Evolutionary conservation across 1,139 yeast genomes (phyloP).

Genomic region (Diutina siamensis): DNA sequence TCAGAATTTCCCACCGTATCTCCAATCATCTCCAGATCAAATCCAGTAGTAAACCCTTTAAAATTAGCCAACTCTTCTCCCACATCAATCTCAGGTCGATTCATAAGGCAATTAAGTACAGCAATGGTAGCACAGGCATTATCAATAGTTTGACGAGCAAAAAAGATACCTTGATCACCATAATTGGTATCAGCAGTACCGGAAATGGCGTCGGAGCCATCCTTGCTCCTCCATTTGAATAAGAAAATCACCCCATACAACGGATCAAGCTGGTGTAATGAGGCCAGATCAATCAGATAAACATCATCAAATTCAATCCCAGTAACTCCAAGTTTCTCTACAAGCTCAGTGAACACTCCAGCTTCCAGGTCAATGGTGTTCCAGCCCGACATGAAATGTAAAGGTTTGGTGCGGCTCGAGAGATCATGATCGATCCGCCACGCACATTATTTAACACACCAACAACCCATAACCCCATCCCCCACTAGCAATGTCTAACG

Average conservation of each 20-base stretch:
- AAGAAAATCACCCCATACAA: conserved; percentile 53
- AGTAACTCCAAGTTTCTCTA: conserved; percentile 45
- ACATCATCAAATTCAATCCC: conserved; percentile 52
- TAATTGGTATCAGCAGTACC: conserved; percentile 37
- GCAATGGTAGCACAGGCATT: conserved; percentile 78
- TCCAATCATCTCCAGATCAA: conserved; percentile 50
- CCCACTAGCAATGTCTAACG: conserved; percentile 6
- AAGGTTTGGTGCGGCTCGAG: too few species aligned
- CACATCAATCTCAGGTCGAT: conserved; percentile 25
- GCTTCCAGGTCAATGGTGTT: conserved; percentile 67
- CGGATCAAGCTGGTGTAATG: conserved; percentile 29
- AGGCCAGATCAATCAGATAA: conserved; percentile 39
- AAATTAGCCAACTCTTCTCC: conserved; percentile 43
- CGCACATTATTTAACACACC: too few species aligned
- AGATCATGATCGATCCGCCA: too few species aligned
- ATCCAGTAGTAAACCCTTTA: conserved; percentile 38
- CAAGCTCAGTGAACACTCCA: conserved; percentile 59
- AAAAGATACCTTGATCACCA: conserved; percentile 32
- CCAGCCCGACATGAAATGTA: conserved; percentile 31
- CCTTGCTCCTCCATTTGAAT: conserved; percentile 39
- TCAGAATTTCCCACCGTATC: conserved; percentile 57
- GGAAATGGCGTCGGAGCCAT: conserved; percentile 21
- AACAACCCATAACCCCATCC: too few species aligned
- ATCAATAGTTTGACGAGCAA: conserved; percentile 56
- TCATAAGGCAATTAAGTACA: conserved; percentile 45